Conservation (phyloP, 305 asterid species). For the Fraxinus floribunda region DNA sequence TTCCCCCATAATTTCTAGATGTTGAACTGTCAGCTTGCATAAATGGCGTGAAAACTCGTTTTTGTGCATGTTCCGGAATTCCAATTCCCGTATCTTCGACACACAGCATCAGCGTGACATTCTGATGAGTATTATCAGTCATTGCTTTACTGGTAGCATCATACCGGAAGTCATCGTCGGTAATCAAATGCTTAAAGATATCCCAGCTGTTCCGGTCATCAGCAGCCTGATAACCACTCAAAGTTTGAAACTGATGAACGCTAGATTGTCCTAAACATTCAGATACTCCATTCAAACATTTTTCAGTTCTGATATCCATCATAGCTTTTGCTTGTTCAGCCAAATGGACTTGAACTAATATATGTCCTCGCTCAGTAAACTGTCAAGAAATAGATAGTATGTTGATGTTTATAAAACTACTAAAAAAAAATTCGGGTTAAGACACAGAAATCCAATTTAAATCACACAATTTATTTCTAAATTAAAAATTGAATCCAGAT, state of each 20-base stretch:
- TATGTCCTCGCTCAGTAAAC: conserved; percentile 90
- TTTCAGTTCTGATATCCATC: conserved; percentile 33
- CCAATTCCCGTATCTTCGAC: conserved; percentile 97
- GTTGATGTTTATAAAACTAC: background rate
- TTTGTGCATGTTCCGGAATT: conserved; percentile 70
- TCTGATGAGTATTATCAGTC: conserved; percentile 35
- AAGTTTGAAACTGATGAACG: conserved; percentile 45
- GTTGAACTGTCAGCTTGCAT: conserved; percentile 99
- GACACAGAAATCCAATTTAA: background rate
- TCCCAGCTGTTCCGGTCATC: conserved; percentile 79
- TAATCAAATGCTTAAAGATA: conserved; percentile 44
- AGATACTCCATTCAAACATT: conserved; percentile 44
- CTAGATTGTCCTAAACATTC: conserved; percentile 37
- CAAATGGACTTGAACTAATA: conserved; percentile 80
- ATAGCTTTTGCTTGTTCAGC: conserved; percentile 56
- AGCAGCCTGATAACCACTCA: conserved; percentile 85
- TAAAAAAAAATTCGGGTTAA: background rate
- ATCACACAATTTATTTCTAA: background rate
- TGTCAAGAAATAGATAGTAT: conserved; percentile 28
- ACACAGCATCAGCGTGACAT: conserved; percentile 55
- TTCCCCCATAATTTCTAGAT: conserved; percentile 88
- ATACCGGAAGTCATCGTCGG: conserved; percentile 39
- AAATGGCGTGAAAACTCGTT: conserved; percentile 79
- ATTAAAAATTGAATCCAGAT: background rate
- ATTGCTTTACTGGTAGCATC: conserved; percentile 29